Evolutionary conservation across 1,139 yeast genomes (phyloP), one percentile per base, ranked within the genome.

Genomic region (Sugiyamaella grinbergsii): DNA sequence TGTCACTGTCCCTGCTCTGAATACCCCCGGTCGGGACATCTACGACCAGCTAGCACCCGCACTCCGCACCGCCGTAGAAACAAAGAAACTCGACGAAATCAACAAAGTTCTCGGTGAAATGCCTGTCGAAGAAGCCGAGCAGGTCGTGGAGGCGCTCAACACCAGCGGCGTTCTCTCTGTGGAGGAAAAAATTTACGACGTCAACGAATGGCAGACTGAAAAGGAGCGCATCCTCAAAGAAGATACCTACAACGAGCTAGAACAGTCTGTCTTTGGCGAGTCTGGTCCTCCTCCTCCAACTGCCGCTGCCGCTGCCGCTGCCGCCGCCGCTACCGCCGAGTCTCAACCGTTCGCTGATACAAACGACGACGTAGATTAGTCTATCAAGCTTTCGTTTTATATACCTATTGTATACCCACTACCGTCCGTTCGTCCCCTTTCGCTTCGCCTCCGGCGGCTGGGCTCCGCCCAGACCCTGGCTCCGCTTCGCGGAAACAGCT

Each of bases 131-230:
- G 91, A 87, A 41, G 97, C 97, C 2, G 98, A 93, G 66, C 67
- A 72, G 22, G 75, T 86, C 7, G 78, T 93, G 60, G 91, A 84
- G 54, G 68, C 81, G 50, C 81, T 93, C 62, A 86, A 89, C 60
- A 81, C 83, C 62, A 84, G 93, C 63, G 93, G 91, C 5, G 91
- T 89, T 23, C 82, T 93, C 20, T 88, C 93, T 32, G 82, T 93
- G 29, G 84, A 81, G 60, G 93, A 86, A 7, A 73, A 85, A 56
- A 71, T 88, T 53, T 93, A 88, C 61, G 85, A 87, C 66, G 91
- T 85, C 59, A 70, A 75, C 15, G 86, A 82, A 52, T 85, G 85
- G 73, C 75, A 81, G 39, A 73, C 76, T 51, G 71, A 81, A 58
- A 76, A 79, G 58, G 43, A 44, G 23, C 33, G 34, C 3, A 28